phyloP scores from a whole-genome alignment of 306 rosid species.

The Geum urbanum region DNA sequence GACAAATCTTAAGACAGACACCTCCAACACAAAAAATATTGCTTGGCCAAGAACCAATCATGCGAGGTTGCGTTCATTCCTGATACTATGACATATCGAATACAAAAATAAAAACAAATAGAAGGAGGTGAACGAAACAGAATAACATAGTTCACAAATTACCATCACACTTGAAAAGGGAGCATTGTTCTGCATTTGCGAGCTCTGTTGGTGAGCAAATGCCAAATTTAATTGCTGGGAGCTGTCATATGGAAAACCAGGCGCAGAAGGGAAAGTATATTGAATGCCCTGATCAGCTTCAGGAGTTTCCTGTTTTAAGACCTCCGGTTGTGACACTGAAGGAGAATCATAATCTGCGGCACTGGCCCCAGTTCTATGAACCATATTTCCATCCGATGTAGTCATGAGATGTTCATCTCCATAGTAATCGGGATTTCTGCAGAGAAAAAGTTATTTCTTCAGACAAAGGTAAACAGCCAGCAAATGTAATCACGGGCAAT shows the following conservation, averaged over 20 bases:
- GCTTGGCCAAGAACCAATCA: not conserved
- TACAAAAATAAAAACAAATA: not conserved
- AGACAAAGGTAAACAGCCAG: conserved; percentile 18
- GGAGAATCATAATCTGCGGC: conserved; percentile 61
- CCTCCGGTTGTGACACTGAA: conserved; percentile 71
- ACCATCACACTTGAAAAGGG: conserved; percentile 85
- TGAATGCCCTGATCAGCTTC: conserved; percentile 65
- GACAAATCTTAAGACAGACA: not conserved
- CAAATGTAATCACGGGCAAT: conserved; percentile 6
- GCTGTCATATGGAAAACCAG: conserved; percentile 66
- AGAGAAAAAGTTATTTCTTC: conserved; percentile 22
- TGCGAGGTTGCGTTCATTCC: not conserved
- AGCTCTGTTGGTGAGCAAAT: conserved; percentile 69
- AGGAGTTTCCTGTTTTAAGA: conserved; percentile 59
- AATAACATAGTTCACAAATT: conserved; percentile 21
- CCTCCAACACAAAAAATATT: not conserved
- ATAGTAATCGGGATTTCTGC: conserved; percentile 78
- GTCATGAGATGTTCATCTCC: conserved; percentile 71
- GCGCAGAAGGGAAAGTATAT: conserved; percentile 73
- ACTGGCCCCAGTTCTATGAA: conserved; percentile 58
- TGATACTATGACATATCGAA: not conserved
- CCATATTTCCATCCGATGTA: conserved; percentile 59
- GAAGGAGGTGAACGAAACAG: too few relatives aligned
- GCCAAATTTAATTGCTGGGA: conserved; percentile 55
- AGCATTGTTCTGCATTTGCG: conserved; percentile 78